These are phyloP conservation scores for Fusarium sp. DNA, from an alignment of 2,329 filamentous ascomycete species.

Conservation along the genomic window DNA sequence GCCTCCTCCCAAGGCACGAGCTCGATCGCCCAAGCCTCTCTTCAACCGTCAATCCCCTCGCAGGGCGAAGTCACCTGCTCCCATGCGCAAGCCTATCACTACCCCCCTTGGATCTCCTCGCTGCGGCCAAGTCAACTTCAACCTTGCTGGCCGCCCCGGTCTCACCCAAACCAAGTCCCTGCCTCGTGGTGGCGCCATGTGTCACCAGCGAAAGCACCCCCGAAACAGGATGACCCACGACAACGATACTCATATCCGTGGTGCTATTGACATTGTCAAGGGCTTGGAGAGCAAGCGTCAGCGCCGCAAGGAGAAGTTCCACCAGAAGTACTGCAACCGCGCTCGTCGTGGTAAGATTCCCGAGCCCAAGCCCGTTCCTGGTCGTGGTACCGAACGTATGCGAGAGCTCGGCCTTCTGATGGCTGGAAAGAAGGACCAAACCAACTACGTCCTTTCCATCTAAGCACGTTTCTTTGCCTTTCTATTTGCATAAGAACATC, in stretches of 20 bases:
- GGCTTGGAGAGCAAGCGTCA: slow-evolving; percentile 94
- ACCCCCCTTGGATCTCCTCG: slow-evolving; percentile 56
- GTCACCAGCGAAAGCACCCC: slow-evolving; percentile 63
- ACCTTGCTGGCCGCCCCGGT: slow-evolving; percentile 67
- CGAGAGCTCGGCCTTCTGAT: slow-evolving; percentile 81
- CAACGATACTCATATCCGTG: slow-evolving; percentile 76
- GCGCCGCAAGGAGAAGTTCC: slow-evolving; percentile 91
- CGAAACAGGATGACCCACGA: slow-evolving; percentile 51
- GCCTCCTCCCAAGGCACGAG: slow-evolving; percentile 58
- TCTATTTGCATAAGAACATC: slow-evolving; percentile 8
- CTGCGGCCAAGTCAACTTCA: slow-evolving; percentile 53
- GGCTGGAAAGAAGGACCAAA: slow-evolving; percentile 80
- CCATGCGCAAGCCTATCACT: slow-evolving; percentile 64
- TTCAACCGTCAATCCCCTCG: slow-evolving; percentile 77
- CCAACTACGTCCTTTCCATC: slow-evolving; percentile 82
- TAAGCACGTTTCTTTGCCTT: slow-evolving; percentile 52
- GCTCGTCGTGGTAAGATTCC: slow-evolving; percentile 74
- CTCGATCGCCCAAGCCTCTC: slow-evolving; percentile 63
- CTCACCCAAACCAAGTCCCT: slow-evolving; percentile 86
- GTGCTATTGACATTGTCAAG: slow-evolving; percentile 98
- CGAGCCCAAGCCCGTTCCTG: slow-evolving; percentile 77
- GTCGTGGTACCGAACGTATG: slow-evolving; percentile 94
- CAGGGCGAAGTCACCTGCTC: slow-evolving; percentile 76
- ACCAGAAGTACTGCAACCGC: slow-evolving; percentile 88
- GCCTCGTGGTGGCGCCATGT: slow-evolving; percentile 80